Percentiles rank a stretch among this genome's conserved stretches.
phyloP scores from a whole-genome alignment of 2,329 filamentous ascomycete species.

The Stenocarpella maydis region DNA sequence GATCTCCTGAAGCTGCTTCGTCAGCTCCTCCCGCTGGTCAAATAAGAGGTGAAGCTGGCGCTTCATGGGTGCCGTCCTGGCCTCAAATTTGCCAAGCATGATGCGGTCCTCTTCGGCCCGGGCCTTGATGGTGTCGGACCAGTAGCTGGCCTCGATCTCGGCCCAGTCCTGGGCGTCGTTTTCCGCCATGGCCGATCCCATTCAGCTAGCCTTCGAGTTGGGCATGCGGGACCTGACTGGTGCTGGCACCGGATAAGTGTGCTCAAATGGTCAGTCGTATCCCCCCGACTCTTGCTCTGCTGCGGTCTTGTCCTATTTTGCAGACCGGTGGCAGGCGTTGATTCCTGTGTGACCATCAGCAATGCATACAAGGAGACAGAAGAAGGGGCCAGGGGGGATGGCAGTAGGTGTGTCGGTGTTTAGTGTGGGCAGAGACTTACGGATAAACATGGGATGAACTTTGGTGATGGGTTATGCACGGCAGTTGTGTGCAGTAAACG shows the following conservation, averaged over 20 bases:
- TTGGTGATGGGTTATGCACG: not conserved
- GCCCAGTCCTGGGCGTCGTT: constrained; percentile 45
- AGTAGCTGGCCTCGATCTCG: constrained; percentile 48
- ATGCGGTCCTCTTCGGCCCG: constrained; percentile 42
- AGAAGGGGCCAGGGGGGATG: no score
- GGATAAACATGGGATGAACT: constrained; percentile 8
- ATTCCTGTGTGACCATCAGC: constrained; percentile 4
- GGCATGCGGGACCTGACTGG: constrained; percentile 1
- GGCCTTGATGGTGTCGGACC: constrained; percentile 35
- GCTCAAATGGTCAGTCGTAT: not conserved
- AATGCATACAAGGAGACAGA: not conserved
- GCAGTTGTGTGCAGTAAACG: not conserved
- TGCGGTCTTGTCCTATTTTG: not conserved
- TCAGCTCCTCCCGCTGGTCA: constrained; percentile 47
- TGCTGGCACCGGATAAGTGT: not conserved
- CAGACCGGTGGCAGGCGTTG: not conserved
- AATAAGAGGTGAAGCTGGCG: constrained; percentile 47
- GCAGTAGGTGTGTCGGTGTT: not conserved
- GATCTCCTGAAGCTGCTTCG: constrained; percentile 49
- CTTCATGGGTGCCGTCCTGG: constrained; percentile 42
- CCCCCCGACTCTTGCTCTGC: not conserved
- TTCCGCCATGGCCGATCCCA: constrained; percentile 27
- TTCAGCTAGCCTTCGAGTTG: constrained; percentile 4
- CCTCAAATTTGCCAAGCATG: constrained; percentile 45
- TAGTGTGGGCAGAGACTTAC: constrained; percentile 9